Conservation (phyloP, 1,139 yeast genomes). For the Schwanniomyces etchellsii region DNA sequence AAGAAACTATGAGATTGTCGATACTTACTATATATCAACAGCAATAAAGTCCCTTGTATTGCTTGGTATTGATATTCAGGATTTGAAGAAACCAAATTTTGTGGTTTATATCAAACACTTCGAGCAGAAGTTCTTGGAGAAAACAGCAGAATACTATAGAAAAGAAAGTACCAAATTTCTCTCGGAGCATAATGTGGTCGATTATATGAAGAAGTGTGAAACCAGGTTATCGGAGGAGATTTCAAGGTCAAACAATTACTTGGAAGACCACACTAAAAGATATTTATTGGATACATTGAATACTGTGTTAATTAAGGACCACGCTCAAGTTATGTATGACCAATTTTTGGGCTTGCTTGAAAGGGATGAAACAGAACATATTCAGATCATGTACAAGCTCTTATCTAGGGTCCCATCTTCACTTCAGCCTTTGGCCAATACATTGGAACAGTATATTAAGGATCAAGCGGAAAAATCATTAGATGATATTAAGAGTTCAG, state of each 20-base stretch:
- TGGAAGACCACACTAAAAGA: conserved; percentile 83
- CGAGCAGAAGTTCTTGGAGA: conserved; percentile 68
- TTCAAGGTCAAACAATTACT: conserved; percentile 66
- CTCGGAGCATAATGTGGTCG: conserved; percentile 74
- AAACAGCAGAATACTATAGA: conserved; percentile 68
- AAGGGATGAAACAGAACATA: conserved; percentile 71
- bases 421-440: conserved; percentile 68
- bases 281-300: conserved; percentile 73
- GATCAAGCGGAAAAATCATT: conserved; percentile 68
- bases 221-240: conserved; percentile 78
- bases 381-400: conserved; percentile 71
- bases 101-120: conserved; percentile 77
- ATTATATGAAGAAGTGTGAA: conserved; percentile 85
- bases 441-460: conserved; percentile 70
- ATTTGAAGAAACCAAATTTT: conserved; percentile 77
- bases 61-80: conserved; percentile 73
- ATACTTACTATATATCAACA: conserved; percentile 59
- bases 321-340: conserved; percentile 69
- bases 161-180: conserved; percentile 67
- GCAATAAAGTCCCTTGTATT: conserved; percentile 82
- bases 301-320: conserved; percentile 70
- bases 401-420: conserved; percentile 72
- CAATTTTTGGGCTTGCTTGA: conserved; percentile 72
- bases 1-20: conserved; percentile 73
- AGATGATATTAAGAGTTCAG: conserved; percentile 50